Conservation (phyloP, 2,329 filamentous ascomycete genomes). For the Venturia carpophila region DNA sequence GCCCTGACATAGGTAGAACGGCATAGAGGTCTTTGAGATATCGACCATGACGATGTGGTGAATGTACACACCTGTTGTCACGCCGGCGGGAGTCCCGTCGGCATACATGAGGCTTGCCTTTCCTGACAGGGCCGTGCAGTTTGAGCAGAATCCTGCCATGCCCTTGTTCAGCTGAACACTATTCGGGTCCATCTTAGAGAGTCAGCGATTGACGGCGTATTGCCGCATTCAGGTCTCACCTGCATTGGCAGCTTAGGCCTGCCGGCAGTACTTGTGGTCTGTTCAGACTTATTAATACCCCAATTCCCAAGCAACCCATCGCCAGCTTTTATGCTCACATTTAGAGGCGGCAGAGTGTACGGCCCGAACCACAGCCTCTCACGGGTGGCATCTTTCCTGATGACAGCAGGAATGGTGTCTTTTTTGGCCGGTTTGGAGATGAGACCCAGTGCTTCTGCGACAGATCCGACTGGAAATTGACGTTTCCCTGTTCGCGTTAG, state of each 20-base stretch:
- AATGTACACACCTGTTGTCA: slow-evolving; percentile 8
- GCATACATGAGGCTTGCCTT: slow-evolving; percentile 13
- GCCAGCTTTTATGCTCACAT: not conserved
- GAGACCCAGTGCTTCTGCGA: not conserved
- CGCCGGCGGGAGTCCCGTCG: slow-evolving; percentile 6
- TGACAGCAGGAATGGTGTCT: slow-evolving; percentile 3
- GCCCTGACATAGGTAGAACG: slow-evolving; percentile 17
- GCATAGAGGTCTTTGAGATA: slow-evolving; percentile 8
- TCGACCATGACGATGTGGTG: slow-evolving; percentile 18
- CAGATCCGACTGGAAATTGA: not conserved
- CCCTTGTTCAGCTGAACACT: slow-evolving; percentile 9
- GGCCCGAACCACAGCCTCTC: slow-evolving; percentile 15
- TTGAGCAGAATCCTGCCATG: slow-evolving; percentile 14
- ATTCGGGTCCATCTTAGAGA: slow-evolving; percentile 16
- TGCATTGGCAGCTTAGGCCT: slow-evolving; percentile 12
- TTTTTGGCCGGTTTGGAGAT: not conserved
- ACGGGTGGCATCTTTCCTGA: slow-evolving; percentile 12
- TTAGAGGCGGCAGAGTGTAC: slow-evolving; percentile 11
- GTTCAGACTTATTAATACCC: not conserved
- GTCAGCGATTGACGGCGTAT: not conserved
- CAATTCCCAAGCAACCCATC: not conserved
- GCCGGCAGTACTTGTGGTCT: not conserved
- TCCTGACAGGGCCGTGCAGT: slow-evolving; percentile 16
- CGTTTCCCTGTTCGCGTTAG: not conserved
- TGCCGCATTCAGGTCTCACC: not conserved